These are phyloP conservation scores for Neurospora cerealis DNA, from an alignment of 495 filamentous ascomycete genomes.

Conservation along the genomic window DNA sequence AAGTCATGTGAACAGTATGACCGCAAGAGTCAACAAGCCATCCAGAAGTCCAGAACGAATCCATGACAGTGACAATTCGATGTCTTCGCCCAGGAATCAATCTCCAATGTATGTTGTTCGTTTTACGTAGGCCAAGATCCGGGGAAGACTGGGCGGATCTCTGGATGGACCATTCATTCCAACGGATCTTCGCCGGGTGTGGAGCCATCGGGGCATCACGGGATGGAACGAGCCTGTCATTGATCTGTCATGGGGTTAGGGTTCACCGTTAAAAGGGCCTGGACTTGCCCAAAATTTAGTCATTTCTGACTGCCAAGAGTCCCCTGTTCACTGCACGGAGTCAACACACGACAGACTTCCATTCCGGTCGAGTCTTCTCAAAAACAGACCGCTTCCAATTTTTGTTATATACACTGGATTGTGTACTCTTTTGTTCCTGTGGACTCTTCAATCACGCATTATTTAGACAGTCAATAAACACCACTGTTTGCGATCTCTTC, in stretches of 20 bases:
- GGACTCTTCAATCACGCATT: neutral
- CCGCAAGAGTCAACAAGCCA: neutral
- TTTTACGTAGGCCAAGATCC: neutral
- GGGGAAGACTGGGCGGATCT: neutral
- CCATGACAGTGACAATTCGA: neutral
- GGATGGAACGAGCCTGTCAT: neutral
- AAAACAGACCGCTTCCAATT: neutral
- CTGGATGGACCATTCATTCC: neutral
- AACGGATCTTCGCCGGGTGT: neutral
- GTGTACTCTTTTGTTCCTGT: neutral
- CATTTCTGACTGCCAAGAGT: neutral
- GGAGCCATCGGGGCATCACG: neutral
- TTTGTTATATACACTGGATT: neutral
- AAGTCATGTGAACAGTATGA: neutral
- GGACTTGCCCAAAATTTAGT: neutral
- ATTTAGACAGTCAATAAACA: neutral
- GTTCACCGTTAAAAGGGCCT: neutral
- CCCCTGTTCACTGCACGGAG: no score
- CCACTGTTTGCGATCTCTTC: neutral
- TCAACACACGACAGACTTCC: neutral
- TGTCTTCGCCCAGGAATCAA: neutral
- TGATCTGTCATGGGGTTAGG: neutral
- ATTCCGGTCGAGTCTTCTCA: neutral
- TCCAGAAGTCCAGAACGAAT: neutral
- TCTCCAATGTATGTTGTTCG: neutral